Evolutionary conservation across 169 alveolate genomes (phyloP).

Genomic region (Plasmodium berghei): DNA sequence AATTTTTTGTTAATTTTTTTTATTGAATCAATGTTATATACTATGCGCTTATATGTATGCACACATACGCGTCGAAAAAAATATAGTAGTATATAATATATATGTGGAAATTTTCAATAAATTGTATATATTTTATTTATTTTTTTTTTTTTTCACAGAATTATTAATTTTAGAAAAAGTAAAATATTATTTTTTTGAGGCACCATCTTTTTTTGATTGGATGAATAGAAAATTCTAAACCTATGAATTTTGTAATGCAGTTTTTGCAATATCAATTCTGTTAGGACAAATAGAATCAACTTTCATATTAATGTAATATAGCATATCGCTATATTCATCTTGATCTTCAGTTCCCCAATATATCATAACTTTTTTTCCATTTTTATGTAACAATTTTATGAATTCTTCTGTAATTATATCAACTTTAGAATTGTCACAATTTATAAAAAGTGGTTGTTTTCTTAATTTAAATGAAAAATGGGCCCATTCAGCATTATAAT

Average conservation of each 20-base stretch:
- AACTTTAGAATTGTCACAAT: slow-evolving; percentile 14
- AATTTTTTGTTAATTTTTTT: too few relatives aligned
- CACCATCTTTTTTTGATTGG: too few relatives aligned
- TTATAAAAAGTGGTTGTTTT: slow-evolving; percentile 19
- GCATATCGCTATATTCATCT: slow-evolving; percentile 35
- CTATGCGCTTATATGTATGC: too few relatives aligned
- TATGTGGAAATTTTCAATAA: too few relatives aligned
- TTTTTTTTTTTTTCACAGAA: too few relatives aligned
- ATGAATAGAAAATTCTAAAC: too few relatives aligned
- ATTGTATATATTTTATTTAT: too few relatives aligned
- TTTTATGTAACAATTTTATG: slow-evolving; percentile 36
- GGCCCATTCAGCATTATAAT: slow-evolving; percentile 74
- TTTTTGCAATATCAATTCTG: slow-evolving; percentile 40
- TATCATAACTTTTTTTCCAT: slow-evolving; percentile 66
- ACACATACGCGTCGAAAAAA: too few relatives aligned
- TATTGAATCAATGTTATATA: too few relatives aligned
- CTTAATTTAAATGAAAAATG: slow-evolving; percentile 37
- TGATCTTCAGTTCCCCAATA: slow-evolving; percentile 75
- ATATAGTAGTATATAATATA: too few relatives aligned
- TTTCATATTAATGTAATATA: slow-evolving; percentile 28
- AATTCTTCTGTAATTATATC: slow-evolving; percentile 7
- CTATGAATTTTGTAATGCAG: slow-evolving; percentile 18
- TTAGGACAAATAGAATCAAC: slow-evolving; percentile 71
- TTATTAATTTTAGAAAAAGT: too few relatives aligned
- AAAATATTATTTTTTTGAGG: too few relatives aligned